phyloP scores from a whole-genome alignment of 73 alveolate genomes.

The Tetrahymena borealis region DNA sequence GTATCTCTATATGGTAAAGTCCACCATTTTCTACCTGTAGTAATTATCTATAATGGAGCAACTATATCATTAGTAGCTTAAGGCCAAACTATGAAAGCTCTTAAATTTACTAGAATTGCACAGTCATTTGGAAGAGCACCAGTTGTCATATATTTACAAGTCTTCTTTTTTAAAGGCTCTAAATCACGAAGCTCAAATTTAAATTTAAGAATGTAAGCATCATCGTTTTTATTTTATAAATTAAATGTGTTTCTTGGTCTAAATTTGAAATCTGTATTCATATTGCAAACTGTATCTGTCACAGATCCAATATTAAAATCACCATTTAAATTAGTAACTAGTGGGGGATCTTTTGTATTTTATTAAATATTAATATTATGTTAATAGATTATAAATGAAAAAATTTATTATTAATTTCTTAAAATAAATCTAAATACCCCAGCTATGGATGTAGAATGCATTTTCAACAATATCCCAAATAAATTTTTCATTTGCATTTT shows the following conservation, averaged over 20 bases:
- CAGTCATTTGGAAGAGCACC: background rate
- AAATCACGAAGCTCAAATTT: background rate
- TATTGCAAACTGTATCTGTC: background rate
- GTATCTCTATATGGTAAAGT: background rate
- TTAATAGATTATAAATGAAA: background rate
- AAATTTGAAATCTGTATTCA: background rate
- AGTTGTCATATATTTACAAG: background rate
- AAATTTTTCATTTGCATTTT: background rate
- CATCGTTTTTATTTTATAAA: background rate
- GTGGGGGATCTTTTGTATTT: background rate
- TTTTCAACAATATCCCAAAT: background rate
- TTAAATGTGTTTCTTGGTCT: background rate
- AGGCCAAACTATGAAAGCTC: background rate
- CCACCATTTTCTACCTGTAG: background rate
- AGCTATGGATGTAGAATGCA: background rate
- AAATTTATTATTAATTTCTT: background rate
- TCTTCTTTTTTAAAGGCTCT: background rate
- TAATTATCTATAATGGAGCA: background rate
- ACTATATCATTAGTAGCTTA: background rate
- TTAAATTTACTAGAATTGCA: background rate
- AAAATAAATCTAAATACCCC: background rate
- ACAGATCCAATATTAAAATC: background rate
- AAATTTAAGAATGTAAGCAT: background rate
- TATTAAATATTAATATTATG: background rate
- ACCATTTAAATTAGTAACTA: background rate